These are phyloP conservation scores for Hypoxylon intermedium DNA, from an alignment of 495 filamentous ascomycete genomes.

Conservation along the genomic window DNA sequence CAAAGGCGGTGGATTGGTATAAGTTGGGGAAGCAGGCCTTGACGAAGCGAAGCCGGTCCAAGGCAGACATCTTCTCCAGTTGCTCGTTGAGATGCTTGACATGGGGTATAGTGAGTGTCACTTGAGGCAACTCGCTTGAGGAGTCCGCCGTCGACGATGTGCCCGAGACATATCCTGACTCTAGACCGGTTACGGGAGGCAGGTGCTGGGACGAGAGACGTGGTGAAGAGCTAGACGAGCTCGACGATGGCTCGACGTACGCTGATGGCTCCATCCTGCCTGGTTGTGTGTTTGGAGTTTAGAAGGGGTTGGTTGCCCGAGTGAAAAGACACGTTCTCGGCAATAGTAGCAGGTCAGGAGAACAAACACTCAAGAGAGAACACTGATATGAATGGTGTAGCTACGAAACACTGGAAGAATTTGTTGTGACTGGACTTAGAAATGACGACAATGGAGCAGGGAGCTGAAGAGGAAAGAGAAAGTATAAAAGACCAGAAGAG, in stretches of 20 bases:
- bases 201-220: conserved; percentile 23
- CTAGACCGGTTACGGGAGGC: conserved; percentile 52
- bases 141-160: conserved; percentile 66
- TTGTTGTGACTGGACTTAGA: not conserved
- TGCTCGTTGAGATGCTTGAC: conserved; percentile 88
- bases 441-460: conserved; percentile 7
- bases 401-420: not conserved
- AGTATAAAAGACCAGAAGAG: conserved; percentile 1
- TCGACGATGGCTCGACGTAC: conserved; percentile 19
- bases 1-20: conserved; percentile 97
- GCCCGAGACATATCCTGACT: conserved; percentile 90
- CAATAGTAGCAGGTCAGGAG: not conserved
- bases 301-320: not conserved
- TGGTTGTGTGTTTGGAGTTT: not conserved
- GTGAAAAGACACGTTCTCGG: not conserved
- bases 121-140: conserved; percentile 63
- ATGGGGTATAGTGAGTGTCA: conserved; percentile 89
- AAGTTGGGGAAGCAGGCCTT: conserved; percentile 87
- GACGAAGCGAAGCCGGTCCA: conserved; percentile 91
- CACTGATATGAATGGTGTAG: not conserved
- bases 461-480: not conserved
- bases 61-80: conserved; percentile 75
- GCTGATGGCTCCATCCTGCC: conserved; percentile 7
- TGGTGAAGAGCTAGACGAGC: conserved; percentile 45
- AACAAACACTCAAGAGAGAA: not conserved